phyloP scores from a whole-genome alignment of 345 rosid species.

The Acer campestre region DNA sequence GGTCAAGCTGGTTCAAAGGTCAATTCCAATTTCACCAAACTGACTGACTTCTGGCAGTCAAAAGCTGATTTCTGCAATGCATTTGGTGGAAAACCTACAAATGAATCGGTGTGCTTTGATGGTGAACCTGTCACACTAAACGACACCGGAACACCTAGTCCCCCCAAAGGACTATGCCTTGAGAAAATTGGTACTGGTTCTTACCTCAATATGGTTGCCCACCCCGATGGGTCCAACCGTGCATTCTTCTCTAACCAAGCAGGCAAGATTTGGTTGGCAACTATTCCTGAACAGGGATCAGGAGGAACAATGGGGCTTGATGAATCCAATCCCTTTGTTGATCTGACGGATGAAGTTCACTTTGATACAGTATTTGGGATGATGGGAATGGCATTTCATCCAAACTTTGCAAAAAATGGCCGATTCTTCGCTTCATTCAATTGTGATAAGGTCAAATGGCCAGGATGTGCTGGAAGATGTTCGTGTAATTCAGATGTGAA shows the following conservation, averaged over 20 bases:
- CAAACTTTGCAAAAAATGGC: slow-evolving; percentile 66
- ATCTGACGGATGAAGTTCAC: slow-evolving; percentile 75
- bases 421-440: slow-evolving; percentile 83
- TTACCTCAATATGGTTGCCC: slow-evolving; percentile 83
- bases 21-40: slow-evolving; percentile 46
- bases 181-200: slow-evolving; percentile 76
- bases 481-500: slow-evolving; percentile 79
- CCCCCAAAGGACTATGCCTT: slow-evolving; percentile 70
- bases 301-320: slow-evolving; percentile 55
- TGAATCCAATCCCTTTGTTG: slow-evolving; percentile 74
- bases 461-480: slow-evolving; percentile 77
- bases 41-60: slow-evolving; percentile 66
- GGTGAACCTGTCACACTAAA: slow-evolving; percentile 60
- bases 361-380: slow-evolving; percentile 62
- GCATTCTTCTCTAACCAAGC: slow-evolving; percentile 74
- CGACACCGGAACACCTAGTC: slow-evolving; percentile 36
- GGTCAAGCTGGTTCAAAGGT: slow-evolving; percentile 56
- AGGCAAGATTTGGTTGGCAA: slow-evolving; percentile 77
- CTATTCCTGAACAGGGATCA: slow-evolving; percentile 75
- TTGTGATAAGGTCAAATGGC: slow-evolving; percentile 72
- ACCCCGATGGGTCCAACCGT: slow-evolving; percentile 86
- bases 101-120: slow-evolving; percentile 56
- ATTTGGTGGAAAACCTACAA: slow-evolving; percentile 62
- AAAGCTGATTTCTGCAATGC: slow-evolving; percentile 72
- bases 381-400: slow-evolving; percentile 94